These are phyloP conservation scores for Scleroderma citrinum DNA, from an alignment of 768 basidiomycete species.

Conservation along the genomic window DNA sequence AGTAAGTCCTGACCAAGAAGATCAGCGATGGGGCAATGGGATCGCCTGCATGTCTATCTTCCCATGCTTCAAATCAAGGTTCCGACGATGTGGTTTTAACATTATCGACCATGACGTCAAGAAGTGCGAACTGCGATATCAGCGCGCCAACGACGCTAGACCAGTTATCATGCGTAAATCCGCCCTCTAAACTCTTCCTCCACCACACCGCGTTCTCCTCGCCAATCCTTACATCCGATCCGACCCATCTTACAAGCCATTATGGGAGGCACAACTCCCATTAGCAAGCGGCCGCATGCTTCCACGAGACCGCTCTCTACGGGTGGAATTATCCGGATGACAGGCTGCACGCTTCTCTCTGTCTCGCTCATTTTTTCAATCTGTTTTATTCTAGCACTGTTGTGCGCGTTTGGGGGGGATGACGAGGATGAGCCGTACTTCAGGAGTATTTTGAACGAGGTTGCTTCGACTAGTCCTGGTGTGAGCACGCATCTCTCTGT, in stretches of 20 bases:
- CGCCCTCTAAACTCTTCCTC: no score
- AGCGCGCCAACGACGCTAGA: no score
- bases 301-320: background rate
- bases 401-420: slow-evolving; percentile 43
- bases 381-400: slow-evolving; percentile 43
- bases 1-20: no score
- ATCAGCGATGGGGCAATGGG: no score
- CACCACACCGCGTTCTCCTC: no score
- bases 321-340: slow-evolving; percentile 23
- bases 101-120: no score
- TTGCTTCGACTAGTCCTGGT: slow-evolving; percentile 39
- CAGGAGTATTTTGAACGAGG: slow-evolving; percentile 33
- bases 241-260: slow-evolving; percentile 8
- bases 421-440: slow-evolving; percentile 38
- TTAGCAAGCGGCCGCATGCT: slow-evolving; percentile 1
- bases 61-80: no score
- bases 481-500: slow-evolving; percentile 28
- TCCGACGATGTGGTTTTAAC: no score
- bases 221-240: no score
- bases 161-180: no score
- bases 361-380: slow-evolving; percentile 41
- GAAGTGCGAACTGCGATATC: no score
- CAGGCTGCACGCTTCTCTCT: slow-evolving; percentile 20
- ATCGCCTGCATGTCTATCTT: no score
- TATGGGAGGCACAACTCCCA: slow-evolving; percentile 11